A percentile compares a stretch with the other conserved stretches of the same genome.
Conservation (phyloP, 371 early-diverging fungal species). For the Funneliformis caledonium region DNA sequence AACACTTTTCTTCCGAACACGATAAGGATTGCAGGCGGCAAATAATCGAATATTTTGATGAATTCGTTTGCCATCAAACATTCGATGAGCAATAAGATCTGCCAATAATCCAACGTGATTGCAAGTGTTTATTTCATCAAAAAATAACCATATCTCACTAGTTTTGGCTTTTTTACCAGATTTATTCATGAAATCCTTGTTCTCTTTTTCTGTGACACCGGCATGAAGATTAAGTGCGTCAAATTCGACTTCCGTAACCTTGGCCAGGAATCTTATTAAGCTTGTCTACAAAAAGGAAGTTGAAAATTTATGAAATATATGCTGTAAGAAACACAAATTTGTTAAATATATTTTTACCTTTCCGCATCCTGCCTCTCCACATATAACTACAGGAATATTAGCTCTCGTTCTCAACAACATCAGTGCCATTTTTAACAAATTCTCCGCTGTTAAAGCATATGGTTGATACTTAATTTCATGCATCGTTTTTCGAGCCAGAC, state of each 20-base stretch:
- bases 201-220: slow-evolving; percentile 14
- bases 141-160: slow-evolving; percentile 37
- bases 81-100: slow-evolving; percentile 35
- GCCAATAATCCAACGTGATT: slow-evolving; percentile 36
- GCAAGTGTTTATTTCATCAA: slow-evolving; percentile 41
- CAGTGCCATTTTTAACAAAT: slow-evolving; percentile 38
- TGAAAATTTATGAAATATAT: no score
- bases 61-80: slow-evolving; percentile 21
- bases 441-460: slow-evolving; percentile 33
- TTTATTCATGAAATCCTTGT: slow-evolving; percentile 8
- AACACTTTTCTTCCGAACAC: slow-evolving; percentile 16
- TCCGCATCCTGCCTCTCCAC: slow-evolving; percentile 39
- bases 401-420: slow-evolving; percentile 35
- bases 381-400: slow-evolving; percentile 32
- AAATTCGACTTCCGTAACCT: slow-evolving; percentile 31
- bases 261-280: slow-evolving; percentile 27
- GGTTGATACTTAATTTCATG: not conserved
- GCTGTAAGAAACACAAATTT: not conserved
- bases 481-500: slow-evolving; percentile 23
- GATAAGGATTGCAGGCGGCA: slow-evolving; percentile 42
- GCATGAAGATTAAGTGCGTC: slow-evolving; percentile 21
- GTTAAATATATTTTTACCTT: slow-evolving; percentile 28
- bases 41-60: slow-evolving; percentile 39
- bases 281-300: not conserved
- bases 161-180: slow-evolving; percentile 4